Evolutionary conservation across 2,329 filamentous ascomycete genomes (phyloP), one percentile per base, ranked within the genome.

Genomic region (Chrysoporthe austroafricana): DNA sequence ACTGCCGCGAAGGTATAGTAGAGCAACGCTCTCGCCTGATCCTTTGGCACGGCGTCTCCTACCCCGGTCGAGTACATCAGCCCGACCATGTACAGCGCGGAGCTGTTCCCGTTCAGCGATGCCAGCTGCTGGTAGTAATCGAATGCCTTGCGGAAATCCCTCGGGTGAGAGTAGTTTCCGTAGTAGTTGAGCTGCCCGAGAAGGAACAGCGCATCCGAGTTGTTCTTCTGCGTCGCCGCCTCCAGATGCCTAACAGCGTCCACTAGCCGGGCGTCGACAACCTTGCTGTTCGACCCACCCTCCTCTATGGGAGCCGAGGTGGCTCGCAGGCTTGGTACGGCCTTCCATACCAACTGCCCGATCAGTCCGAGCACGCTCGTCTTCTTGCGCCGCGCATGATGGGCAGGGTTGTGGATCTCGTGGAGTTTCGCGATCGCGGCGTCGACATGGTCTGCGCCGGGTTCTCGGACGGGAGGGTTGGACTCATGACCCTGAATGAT

Each of bases 121-220:
- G 95, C 93, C 64, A 99, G 85, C 70, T 90, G 85, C 70, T 91
- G 84, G 79, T 98, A 99, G 81, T 93, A 87, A 71, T 86, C 84
- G 76, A 97, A 97, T 0, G 96, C 93, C 60, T 87, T 84, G 43
- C 86, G 83, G 73, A 97, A 93, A 76, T 97, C 89, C 71, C 90
- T 86, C 1, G 95, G 94, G 74, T 97, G 87, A 32, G 92, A 91
- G 79, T 91, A 97, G 79, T 98, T 97, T 76, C 96, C 96, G 74
- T 96, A 94, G 79, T 98, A 98, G 82, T 96, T 97, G 85, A 99
- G 90, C 77, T 99, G 93, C 21, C 93, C 96, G 34, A 99, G 85
- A 18, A 97, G 83, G 75, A 91, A 97, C 58, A 98, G 87, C 5
- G 96, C 96, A 77, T 99, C 94, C 1, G 92, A 86, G 75, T 93